Base-by-base conservation (phyloP, 2,329 filamentous ascomycete genomes). In the Botrytis pseudocinerea region DNA sequence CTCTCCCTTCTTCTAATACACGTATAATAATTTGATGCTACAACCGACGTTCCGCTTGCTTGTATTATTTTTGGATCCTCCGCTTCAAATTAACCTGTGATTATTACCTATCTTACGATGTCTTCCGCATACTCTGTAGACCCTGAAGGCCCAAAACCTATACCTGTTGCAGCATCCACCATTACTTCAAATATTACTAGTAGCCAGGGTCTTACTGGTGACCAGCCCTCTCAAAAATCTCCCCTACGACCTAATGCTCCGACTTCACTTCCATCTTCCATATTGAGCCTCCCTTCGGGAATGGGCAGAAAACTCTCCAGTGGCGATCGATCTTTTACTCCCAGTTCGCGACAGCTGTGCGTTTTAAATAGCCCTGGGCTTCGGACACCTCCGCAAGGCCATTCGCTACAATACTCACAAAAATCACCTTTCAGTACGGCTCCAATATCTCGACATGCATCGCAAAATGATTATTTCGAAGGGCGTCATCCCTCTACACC, bases 241-340 rank as follows among this genome's bases (percentile, higher is more conserved):
- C 65, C 65, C n/a, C 35, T 69, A 44, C 65, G 65, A 12, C 35
- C 65, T 18, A 69, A 57, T 69, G 65, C 38, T 25, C 51, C 38
- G 22, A 40, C 48, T 54, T 57, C 46, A 28, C 38, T 68, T 54
- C 48, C 64, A 40, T 59, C 48, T 8, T 28, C 65, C 16, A 38
- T 69, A 42, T 22, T n/a, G 28, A 57, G 51, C 48, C 28, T 44
- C 38, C 35, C 48, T 57, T 32, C 38, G 5, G 51, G n/a, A n/a
- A 44, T 9, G 22, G 14, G 10, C 10, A 38, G 35, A 8, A 69
- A n/a, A 42, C 35, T 35, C 25, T 42, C 16, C n/a, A n/a, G 35
- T 16, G 65, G 65, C 28, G 65, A 69, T 59, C 51, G 35, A 16
- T 69, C 48, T 28, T 69, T 59, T n/a, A 32, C n/a, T 57, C 48